Conservation (phyloP, 495 filamentous ascomycete genomes). For the Xylaria bambusicola region DNA sequence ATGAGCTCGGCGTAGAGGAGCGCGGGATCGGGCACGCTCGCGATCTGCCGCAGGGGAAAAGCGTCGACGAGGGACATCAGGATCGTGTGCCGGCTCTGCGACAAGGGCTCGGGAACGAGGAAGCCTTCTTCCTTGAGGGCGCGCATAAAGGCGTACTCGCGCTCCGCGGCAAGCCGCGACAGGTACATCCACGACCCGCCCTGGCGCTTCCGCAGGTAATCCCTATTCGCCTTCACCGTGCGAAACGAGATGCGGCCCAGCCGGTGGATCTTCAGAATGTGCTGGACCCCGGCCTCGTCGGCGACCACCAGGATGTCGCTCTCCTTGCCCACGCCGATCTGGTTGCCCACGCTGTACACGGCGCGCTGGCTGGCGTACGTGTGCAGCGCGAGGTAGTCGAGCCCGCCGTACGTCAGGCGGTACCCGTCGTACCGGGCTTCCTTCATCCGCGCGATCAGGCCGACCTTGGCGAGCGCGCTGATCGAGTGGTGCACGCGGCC, state of each 20-base stretch:
- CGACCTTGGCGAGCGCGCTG: conserved; percentile 86
- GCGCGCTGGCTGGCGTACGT: conserved; percentile 74
- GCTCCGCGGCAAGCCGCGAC: conserved; percentile 84
- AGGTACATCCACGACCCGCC: conserved; percentile 95
- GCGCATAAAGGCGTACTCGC: conserved; percentile 92
- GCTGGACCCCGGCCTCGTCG: conserved; percentile 61
- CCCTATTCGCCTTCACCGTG: conserved; percentile 89
- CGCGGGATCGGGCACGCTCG: conserved; percentile 75
- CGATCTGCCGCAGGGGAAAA: conserved; percentile 84
- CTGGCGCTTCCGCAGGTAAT: conserved; percentile 84
- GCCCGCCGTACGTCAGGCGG: conserved; percentile 91
- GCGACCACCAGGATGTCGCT: conserved; percentile 94
- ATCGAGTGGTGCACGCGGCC: conserved; percentile 82
- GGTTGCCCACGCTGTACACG: conserved; percentile 90
- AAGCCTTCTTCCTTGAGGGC: conserved; percentile 80
- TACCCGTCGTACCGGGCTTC: conserved; percentile 98
- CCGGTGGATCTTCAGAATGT: conserved; percentile 88
- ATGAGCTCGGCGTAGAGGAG: conserved; percentile 86
- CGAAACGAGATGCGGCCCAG: conserved; percentile 97
- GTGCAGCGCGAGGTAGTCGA: conserved; percentile 94
- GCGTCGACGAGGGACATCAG: conserved; percentile 91
- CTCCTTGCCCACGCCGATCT: conserved; percentile 97
- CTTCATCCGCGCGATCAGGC: conserved; percentile 87
- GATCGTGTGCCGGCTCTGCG: conserved; percentile 88
- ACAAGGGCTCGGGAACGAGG: conserved; percentile 81